Evolutionary conservation across 2,329 filamentous ascomycete genomes (phyloP).

Genomic region (Diaporthe helianthi): DNA sequence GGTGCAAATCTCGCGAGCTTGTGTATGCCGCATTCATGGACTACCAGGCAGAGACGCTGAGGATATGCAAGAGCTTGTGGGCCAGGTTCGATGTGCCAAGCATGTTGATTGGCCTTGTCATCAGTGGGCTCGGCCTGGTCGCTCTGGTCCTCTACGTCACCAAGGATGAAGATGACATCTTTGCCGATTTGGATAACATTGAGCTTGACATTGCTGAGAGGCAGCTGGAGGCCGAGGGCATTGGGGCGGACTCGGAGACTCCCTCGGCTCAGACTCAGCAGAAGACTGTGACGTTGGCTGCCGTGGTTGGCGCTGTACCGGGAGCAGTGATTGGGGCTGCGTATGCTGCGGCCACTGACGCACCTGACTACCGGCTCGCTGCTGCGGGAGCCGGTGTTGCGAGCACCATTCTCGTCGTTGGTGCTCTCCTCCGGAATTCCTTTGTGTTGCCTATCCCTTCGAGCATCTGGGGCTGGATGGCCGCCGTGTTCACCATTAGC

Average conservation of each 20-base stretch:
- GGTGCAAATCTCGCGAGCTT: constrained; percentile 46
- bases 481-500: constrained; percentile 79
- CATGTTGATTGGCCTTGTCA: constrained; percentile 80
- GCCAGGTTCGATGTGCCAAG: constrained; percentile 87
- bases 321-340: constrained; percentile 44
- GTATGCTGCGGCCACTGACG: constrained; percentile 44
- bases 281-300: constrained; percentile 49
- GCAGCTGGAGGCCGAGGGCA: constrained; percentile 58
- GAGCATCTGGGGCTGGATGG: constrained; percentile 89
- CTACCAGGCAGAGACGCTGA: constrained; percentile 82
- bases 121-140: constrained; percentile 73
- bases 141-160: constrained; percentile 77
- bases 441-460: constrained; percentile 67
- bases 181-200: constrained; percentile 59
- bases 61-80: constrained; percentile 85
- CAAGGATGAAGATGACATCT: constrained; percentile 61
- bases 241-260: constrained; percentile 40
- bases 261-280: constrained; percentile 47
- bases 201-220: constrained; percentile 67
- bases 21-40: constrained; percentile 66
- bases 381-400: constrained; percentile 51
- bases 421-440: constrained; percentile 49
- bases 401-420: constrained; percentile 51
- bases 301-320: constrained; percentile 44
- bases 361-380: constrained; percentile 51